Base-by-base conservation (phyloP, 352 stramenopile genomes). In the Halophytophthora batemanensis region DNA sequence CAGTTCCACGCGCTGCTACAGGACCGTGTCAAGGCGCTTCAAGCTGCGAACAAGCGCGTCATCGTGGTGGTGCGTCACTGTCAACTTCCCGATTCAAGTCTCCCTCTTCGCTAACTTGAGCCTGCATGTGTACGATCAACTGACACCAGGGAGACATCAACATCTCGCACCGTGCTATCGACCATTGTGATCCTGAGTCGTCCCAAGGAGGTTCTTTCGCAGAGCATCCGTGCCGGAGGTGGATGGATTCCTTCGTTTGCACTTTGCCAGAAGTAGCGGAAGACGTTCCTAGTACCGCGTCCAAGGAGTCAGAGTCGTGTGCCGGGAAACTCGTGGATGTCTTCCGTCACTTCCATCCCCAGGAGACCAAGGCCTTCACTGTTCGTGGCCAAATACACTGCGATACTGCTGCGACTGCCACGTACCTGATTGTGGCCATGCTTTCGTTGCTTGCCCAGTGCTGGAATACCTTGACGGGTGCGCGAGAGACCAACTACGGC, bases 401-500 rank as follows among this genome's bases (percentile, higher is more conserved):
- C 4, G 25, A 4, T 31, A 31, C 4, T 31, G 25, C 25, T 31
- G 25, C 25, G 4, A 8, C 25, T 31, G 25, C n/a, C n/a, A n/a
- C n/a, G n/a, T 39, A 22, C 21, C 19, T 50, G 33, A 7, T 34
- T 29, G 31, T 40, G 19, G 35, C 10, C 3, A 13, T 39, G 5
- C 38, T 31, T 15, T 41, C 3, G 1, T 18, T 39, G 5, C 38
- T 31, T 15, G 37, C 3, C 0, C n/a, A 90, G 71, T 97, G 86
- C 52, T 97, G 88, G 87, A 95, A 75, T 53, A 95, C 77, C 13
- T 56, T 89, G 50, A 96, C 87, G 11, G 73, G 72, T 1, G 88
- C 82, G 13, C 74, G 90, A 10, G 70, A 93, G 56, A 97, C 86
- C 56, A 97, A 97, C 61, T 97, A 89, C 42, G 90, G 90, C 46